Conservation (phyloP, 75 land plant species). For the Sequoiadendron giganteum region DNA sequence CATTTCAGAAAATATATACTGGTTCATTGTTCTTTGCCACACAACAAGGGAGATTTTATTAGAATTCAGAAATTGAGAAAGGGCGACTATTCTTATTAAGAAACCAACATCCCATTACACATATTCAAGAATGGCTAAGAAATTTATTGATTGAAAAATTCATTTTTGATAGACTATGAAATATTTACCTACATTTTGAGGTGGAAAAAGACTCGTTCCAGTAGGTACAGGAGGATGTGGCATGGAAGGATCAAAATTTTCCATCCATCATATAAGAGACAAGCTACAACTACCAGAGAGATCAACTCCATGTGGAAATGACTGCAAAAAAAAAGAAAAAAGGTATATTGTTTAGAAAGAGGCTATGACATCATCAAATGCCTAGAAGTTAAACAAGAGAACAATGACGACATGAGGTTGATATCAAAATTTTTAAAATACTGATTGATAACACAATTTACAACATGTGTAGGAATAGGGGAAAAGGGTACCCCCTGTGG, state of each 20-base stretch:
- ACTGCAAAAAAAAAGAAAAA: constrained; percentile 33
- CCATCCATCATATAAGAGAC: constrained; percentile 66
- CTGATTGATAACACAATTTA: neutral
- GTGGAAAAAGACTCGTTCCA: constrained; percentile 48
- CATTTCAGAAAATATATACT: neutral
- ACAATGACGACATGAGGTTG: no score
- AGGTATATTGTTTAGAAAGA: neutral
- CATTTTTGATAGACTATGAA: neutral
- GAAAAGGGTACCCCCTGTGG: neutral
- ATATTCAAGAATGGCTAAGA: neutral
- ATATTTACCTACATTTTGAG: constrained; percentile 40
- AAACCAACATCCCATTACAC: neutral
- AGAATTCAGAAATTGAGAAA: neutral
- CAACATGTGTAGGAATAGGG: neutral
- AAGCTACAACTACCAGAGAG: constrained; percentile 37
- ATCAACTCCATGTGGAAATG: constrained; percentile 51
- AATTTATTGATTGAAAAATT: neutral
- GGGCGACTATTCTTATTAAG: neutral
- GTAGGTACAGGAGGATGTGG: constrained; percentile 57
- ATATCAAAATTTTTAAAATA: neutral
- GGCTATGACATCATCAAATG: neutral
- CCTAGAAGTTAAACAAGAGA: neutral
- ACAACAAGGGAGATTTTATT: neutral
- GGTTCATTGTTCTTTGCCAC: neutral
- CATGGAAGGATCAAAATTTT: constrained; percentile 42